A percentile compares a stretch with the other conserved stretches of the same genome.
Evolutionary conservation across 1,139 yeast species (phyloP).

Genomic region (Suhomyces kunorum): DNA sequence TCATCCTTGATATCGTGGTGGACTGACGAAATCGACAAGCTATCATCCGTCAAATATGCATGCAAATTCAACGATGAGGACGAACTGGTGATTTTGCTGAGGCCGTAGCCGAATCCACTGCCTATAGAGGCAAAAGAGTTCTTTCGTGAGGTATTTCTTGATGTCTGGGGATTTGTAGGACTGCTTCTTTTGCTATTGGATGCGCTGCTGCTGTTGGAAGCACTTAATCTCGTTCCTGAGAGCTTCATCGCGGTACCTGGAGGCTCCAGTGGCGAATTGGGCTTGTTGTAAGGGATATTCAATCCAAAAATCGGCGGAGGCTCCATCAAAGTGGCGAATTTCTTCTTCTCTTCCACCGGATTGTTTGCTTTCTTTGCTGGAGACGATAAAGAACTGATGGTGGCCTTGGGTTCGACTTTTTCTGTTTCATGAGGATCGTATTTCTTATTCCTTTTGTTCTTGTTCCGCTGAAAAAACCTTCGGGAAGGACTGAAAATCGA

Average conservation of each 20-base stretch:
- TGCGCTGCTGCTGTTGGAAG: conserved; percentile 7
- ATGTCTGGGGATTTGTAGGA: conserved; percentile 6
- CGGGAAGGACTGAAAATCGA: conserved; percentile 38
- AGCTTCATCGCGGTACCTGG: conserved; percentile 3
- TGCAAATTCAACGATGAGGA: conserved; percentile 46
- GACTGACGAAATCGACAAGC: conserved; percentile 8
- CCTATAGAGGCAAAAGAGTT: conserved; percentile 28
- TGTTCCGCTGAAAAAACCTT: conserved; percentile 29
- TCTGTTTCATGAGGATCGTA: conserved; percentile 7
- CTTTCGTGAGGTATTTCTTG: conserved; percentile 23
- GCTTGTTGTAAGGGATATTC: conserved; percentile 12
- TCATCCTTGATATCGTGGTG: neutral
- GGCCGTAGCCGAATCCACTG: conserved; percentile 26
- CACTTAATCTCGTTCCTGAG: conserved; percentile 2
- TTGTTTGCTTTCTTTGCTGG: conserved; percentile 22
- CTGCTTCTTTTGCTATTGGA: conserved; percentile 9
- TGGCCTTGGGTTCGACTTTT: conserved; percentile 23
- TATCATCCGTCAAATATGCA: conserved; percentile 47
- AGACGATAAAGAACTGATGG: conserved; percentile 38
- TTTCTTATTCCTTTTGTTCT: conserved; percentile 11
- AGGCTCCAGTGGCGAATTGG: conserved; percentile 4
- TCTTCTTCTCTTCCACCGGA: conserved; percentile 16
- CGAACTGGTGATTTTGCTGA: conserved; percentile 43
- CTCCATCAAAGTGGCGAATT: conserved; percentile 31
- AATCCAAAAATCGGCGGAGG: conserved; percentile 42